Conservation (phyloP, 805 yeast genomes). For the Starmerella bombicola region DNA sequence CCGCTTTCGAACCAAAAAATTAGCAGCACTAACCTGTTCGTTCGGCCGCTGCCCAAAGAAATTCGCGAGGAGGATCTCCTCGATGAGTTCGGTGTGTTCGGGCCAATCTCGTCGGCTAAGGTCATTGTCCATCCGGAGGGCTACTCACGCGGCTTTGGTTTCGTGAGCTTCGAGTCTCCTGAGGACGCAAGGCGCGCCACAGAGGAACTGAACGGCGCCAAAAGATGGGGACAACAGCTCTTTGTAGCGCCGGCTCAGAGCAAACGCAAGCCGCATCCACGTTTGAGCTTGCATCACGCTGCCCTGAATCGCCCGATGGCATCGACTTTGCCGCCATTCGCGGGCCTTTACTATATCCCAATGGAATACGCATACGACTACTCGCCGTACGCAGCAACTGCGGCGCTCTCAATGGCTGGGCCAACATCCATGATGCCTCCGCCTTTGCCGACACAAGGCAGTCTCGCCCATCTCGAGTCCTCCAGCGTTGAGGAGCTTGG, state of each 20-base stretch:
- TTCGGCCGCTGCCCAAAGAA: conserved; percentile 46
- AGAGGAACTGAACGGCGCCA: conserved; percentile 46
- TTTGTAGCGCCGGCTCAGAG: conserved; percentile 70
- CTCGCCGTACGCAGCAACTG: background rate
- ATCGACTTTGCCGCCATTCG: background rate
- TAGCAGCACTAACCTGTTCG: conserved; percentile 51
- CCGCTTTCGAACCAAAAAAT: too few relatives aligned
- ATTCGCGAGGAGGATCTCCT: conserved; percentile 44
- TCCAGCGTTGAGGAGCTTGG: conserved; percentile 37
- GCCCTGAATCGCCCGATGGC: background rate
- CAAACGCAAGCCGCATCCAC: background rate
- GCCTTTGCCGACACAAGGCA: background rate
- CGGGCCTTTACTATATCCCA: conserved; percentile 3
- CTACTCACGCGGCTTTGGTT: conserved; percentile 66
- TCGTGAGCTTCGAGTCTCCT: conserved; percentile 59
- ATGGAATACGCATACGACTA: conserved; percentile 6
- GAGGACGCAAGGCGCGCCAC: conserved; percentile 59
- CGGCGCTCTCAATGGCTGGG: background rate
- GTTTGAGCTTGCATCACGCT: background rate
- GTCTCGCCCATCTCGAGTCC: background rate
- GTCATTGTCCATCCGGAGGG: conserved; percentile 40
- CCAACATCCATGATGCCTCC: background rate
- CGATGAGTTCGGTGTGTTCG: conserved; percentile 36
- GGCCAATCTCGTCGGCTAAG: conserved; percentile 43
- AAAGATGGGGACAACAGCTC: conserved; percentile 39